Conservation (phyloP, 768 basidiomycete genomes). For the Russula vinacea region DNA sequence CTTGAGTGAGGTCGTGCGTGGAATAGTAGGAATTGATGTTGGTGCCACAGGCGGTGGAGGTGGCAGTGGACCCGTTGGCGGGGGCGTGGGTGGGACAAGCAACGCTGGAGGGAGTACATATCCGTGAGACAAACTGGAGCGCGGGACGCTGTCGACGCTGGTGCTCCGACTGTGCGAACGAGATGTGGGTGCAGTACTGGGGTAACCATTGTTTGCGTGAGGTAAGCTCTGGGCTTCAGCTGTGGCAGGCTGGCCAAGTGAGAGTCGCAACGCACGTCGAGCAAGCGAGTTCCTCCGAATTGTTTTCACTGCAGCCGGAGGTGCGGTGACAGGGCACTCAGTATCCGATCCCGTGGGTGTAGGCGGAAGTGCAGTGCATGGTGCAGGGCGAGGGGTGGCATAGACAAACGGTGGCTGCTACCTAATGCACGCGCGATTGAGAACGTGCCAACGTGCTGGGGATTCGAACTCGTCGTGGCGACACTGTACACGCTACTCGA, state of each 20-base stretch:
- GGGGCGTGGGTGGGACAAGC: constrained; percentile 40
- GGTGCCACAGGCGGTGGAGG: constrained; percentile 30
- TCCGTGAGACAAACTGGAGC: constrained; percentile 43
- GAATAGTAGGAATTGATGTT: constrained; percentile 30
- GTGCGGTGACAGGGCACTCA: too few species aligned
- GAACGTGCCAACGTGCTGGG: constrained; percentile 37
- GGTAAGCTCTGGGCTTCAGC: too few species aligned
- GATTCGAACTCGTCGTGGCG: constrained; percentile 33
- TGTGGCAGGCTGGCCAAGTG: too few species aligned
- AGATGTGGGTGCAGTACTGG: constrained; percentile 5
- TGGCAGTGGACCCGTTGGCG: constrained; percentile 47
- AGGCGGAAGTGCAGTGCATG: too few species aligned
- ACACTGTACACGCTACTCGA: constrained; percentile 47
- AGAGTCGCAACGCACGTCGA: constrained; percentile 41
- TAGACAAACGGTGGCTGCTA: constrained; percentile 27
- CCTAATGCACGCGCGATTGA: constrained; percentile 30
- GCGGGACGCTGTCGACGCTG: constrained; percentile 30
- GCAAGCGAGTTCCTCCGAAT: constrained; percentile 54
- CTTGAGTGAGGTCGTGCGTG: constrained; percentile 39
- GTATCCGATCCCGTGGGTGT: too few species aligned
- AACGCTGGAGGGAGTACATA: constrained; percentile 44
- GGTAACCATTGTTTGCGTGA: too few species aligned
- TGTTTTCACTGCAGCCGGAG: constrained; percentile 33
- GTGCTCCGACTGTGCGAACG: constrained; percentile 34
- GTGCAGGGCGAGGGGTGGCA: too few species aligned